Evolutionary conservation across 2,329 filamentous ascomycete species (phyloP).

Genomic region (Reticulascus tulasneorum): DNA sequence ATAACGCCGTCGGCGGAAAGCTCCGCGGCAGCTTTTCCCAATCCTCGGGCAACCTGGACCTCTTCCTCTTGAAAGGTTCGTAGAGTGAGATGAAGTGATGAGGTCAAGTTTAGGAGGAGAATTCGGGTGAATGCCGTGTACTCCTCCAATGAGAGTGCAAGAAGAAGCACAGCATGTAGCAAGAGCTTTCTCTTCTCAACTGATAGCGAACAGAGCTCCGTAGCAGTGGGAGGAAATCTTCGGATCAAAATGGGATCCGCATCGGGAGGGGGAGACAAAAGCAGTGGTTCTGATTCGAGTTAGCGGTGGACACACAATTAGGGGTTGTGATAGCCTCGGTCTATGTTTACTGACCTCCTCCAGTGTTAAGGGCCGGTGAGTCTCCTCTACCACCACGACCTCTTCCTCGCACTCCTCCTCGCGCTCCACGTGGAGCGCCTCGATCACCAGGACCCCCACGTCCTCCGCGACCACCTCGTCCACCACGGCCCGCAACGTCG

Average conservation of each 20-base stretch:
- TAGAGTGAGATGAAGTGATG: conserved; percentile 65
- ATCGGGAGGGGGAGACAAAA: no score
- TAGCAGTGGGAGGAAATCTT: conserved; percentile 57
- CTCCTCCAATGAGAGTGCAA: conserved; percentile 72
- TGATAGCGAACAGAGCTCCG: conserved; percentile 54
- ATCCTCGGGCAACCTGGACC: conserved; percentile 65
- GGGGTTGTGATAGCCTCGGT: no score
- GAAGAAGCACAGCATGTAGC: conserved; percentile 66
- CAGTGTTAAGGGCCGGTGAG: conserved; percentile 16
- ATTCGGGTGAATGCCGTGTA: conserved; percentile 72
- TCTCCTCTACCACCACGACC: conserved; percentile 12
- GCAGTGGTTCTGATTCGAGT: no score
- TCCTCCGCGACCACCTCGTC: conserved; percentile 25
- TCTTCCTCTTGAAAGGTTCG: conserved; percentile 67
- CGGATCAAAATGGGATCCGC: conserved; percentile 43
- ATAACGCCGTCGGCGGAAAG: conserved; percentile 24
- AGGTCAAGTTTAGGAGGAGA: conserved; percentile 65
- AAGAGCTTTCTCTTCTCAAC: conserved; percentile 62
- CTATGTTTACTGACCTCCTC: no score
- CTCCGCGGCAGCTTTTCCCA: conserved; percentile 68
- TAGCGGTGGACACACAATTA: no score
- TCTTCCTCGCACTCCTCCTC: conserved; percentile 8
- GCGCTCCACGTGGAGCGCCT: conserved; percentile 8
- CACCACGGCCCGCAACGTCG: conserved; percentile 26
- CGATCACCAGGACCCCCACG: conserved; percentile 16